Base-by-base conservation (phyloP, 176 grass and related monocot species). In the Cenchrus purpureus region DNA sequence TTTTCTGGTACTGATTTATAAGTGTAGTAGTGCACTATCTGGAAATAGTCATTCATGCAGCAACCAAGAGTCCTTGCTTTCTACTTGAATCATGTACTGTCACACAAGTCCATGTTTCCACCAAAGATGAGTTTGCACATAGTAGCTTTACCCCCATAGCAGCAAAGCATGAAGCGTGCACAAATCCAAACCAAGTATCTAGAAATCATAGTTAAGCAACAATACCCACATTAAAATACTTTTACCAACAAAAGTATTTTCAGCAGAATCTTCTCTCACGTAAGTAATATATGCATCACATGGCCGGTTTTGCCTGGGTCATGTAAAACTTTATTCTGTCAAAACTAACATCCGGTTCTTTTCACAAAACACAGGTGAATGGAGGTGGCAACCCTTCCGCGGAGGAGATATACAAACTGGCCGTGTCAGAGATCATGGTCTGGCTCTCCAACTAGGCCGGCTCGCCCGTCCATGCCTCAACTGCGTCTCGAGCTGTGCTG, bases 391-490 rank as follows among this genome's bases (percentile, higher is more conserved):
- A 88, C n/a, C 83, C 46, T 65, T 54, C 66, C 10, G 37, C 67
- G 0, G 89, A 97, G 63, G 91, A 88, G 60, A 90, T 77, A 56
- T 94, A 84, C 55, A 92, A 90, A 73, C 77, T 90, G 29, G 87
- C 94, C 7, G 81, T 88, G 44, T 86, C 87, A 0, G 94, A 94
- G 82, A 92, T 97, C 55, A 90, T 94, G 74, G 78, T 92, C 44
- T 90, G 89, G 91, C 85, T 97, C 68, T 80, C 82, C 15, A n/a
- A 44, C 22, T 90, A 68, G 76, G 20, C 59, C 59, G n/a, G 58
- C n/a, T 2, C 20, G 57, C 15, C 57, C 8, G 57, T 60, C 2
- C 19, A 25, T 9, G 8, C 7, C 20, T 61, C 59, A 10, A 60
- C n/a, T 9, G 8, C 52, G 52, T 19, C 55, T 19, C 6, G 15